phyloP scores from a whole-genome alignment of 2,329 filamentous ascomycete genomes.

The Alternaria triticina region DNA sequence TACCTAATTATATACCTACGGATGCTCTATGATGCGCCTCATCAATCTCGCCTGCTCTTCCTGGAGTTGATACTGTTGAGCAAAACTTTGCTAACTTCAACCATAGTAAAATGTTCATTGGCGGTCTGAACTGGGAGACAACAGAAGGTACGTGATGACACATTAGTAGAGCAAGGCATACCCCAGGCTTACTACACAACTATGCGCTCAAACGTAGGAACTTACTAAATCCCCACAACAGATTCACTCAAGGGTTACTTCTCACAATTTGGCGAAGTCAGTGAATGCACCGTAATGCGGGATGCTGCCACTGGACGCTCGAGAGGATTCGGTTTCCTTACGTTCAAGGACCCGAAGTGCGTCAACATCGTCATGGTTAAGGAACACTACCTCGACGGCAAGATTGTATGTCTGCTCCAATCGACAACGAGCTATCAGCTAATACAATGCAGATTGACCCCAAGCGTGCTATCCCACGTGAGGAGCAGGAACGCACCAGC shows the following conservation, averaged over 20 bases:
- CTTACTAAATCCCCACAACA: slow-evolving; percentile 48
- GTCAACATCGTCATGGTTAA: slow-evolving; percentile 99
- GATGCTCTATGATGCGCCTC: slow-evolving; percentile 19
- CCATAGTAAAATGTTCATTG: slow-evolving; percentile 97
- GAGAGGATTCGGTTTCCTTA: slow-evolving; percentile 95
- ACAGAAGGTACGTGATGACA: slow-evolving; percentile 79
- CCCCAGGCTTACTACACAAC: not conserved
- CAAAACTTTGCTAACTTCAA: slow-evolving; percentile 23
- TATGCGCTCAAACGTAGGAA: not conserved
- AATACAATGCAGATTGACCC: slow-evolving; percentile 80
- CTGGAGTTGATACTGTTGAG: not conserved
- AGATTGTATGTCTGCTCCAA: slow-evolving; percentile 76
- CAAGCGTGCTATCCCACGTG: slow-evolving; percentile 93
- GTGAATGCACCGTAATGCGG: slow-evolving; percentile 99
- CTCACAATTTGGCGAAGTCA: slow-evolving; percentile 94
- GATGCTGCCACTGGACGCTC: slow-evolving; percentile 93
- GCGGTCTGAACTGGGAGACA: slow-evolving; percentile 98
- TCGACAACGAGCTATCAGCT: slow-evolving; percentile 21
- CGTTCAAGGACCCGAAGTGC: slow-evolving; percentile 96
- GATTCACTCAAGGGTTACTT: slow-evolving; percentile 98
- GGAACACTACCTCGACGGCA: slow-evolving; percentile 96
- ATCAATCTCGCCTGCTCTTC: not conserved
- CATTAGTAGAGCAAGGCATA: not conserved
- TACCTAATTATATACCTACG: not conserved
- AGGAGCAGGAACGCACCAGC: slow-evolving; percentile 97